Conservation (phyloP, 345 rosid species). For the Populus davidiana region DNA sequence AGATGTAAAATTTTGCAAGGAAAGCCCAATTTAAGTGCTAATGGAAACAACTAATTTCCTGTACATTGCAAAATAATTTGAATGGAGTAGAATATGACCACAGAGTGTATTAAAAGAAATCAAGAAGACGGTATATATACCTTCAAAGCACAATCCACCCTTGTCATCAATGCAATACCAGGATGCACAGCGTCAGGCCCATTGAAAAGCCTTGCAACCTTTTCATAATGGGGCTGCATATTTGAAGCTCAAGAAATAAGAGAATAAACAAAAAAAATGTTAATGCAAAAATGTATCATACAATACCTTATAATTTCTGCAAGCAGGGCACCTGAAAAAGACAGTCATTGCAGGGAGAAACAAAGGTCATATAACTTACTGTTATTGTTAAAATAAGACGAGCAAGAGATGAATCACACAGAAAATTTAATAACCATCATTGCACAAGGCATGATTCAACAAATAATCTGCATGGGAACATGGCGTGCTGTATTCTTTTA, state of each 20-base stretch:
- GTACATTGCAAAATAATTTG: background rate
- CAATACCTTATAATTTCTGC: constrained; percentile 93
- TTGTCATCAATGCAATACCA: constrained; percentile 70
- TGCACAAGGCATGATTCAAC: background rate
- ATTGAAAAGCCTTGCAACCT: constrained; percentile 89
- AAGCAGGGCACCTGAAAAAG: constrained; percentile 92
- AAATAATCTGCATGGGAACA: background rate
- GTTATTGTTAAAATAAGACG: background rate
- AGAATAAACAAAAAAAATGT: background rate
- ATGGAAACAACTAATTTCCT: background rate
- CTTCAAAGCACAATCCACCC: constrained; percentile 91
- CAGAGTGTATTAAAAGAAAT: background rate
- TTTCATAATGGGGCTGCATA: constrained; percentile 88
- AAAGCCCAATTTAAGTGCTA: background rate
- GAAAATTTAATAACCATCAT: background rate
- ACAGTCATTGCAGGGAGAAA: constrained; percentile 11
- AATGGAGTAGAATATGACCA: background rate
- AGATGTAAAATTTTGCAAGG: background rate
- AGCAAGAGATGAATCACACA: background rate
- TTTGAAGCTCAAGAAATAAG: constrained; percentile 22
- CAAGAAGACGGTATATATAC: constrained; percentile 38
- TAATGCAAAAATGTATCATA: constrained; percentile 1
- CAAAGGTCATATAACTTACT: constrained; percentile 10
- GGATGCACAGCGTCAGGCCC: constrained; percentile 87
- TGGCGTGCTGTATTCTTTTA: background rate